Conservation (phyloP, 768 basidiomycete genomes). For the Tricholoma matsutake region DNA sequence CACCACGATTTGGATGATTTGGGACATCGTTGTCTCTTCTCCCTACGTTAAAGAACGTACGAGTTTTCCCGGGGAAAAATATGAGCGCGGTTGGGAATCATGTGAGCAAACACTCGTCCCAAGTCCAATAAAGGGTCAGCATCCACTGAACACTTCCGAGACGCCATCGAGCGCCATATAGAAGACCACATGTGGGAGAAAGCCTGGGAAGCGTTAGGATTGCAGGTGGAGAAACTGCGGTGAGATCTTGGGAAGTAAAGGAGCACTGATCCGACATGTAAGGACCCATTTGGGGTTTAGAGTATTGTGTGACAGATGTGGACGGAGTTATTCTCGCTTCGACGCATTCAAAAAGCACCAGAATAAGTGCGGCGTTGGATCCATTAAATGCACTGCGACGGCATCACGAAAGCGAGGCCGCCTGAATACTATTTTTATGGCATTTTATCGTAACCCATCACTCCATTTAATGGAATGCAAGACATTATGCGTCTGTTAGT, state of each 20-base stretch:
- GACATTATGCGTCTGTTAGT: neutral
- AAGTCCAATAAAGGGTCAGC: neutral
- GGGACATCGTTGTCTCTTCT: neutral
- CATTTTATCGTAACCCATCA: neutral
- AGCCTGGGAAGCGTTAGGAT: neutral
- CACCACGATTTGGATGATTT: neutral
- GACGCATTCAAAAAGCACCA: neutral
- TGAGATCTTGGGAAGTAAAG: neutral
- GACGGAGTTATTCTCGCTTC: neutral
- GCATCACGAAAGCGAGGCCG: no score
- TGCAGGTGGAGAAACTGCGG: neutral
- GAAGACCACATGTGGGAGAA: neutral
- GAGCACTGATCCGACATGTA: neutral
- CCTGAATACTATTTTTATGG: no score
- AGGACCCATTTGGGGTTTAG: neutral
- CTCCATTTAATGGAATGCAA: neutral
- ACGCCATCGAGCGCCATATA: neutral
- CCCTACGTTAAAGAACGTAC: neutral
- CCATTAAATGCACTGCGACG: neutral
- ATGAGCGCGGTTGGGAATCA: neutral
- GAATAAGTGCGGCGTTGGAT: neutral
- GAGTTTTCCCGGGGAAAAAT: neutral
- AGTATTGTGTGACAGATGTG: neutral
- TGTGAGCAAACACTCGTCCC: neutral
- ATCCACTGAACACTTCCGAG: neutral